Conservation (phyloP, 805 yeast species). For the Pichia gijzeniarum region DNA sequence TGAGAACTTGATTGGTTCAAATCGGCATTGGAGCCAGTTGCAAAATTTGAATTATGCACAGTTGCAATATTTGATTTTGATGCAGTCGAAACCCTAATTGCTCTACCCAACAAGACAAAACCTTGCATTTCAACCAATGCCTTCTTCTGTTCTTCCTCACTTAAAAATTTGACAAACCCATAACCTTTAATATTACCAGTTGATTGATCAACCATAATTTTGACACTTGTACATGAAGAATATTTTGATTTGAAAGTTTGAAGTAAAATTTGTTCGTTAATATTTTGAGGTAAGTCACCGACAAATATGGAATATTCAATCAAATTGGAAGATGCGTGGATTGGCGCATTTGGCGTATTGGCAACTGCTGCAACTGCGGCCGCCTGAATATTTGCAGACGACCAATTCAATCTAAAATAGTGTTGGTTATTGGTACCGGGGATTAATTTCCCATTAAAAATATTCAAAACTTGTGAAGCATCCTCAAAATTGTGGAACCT, state of each 20-base stretch:
- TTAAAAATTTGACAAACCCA: constrained; percentile 78
- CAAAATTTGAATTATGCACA: neutral
- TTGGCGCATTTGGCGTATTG: constrained; percentile 8
- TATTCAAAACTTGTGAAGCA: constrained; percentile 59
- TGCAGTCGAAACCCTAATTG: constrained; percentile 72
- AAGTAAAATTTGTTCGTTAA: constrained; percentile 57
- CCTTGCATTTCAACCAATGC: constrained; percentile 84
- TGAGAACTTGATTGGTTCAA: constrained; percentile 1
- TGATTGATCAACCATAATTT: constrained; percentile 66
- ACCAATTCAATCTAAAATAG: constrained; percentile 72
- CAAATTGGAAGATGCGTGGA: constrained; percentile 10
- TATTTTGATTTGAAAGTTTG: constrained; percentile 63
- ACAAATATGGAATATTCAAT: constrained; percentile 68
- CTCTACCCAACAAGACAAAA: constrained; percentile 57
- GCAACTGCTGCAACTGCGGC: constrained; percentile 17
- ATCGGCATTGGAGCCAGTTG: too few relatives aligned
- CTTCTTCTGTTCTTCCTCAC: constrained; percentile 59
- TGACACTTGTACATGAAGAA: constrained; percentile 69
- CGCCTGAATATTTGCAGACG: constrained; percentile 37
- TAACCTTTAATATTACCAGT: constrained; percentile 76
- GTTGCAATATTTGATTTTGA: constrained; percentile 29
- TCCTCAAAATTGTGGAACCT: constrained; percentile 56
- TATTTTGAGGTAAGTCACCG: constrained; percentile 74
- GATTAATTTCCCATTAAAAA: constrained; percentile 58
- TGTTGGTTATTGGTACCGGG: constrained; percentile 55